Evolutionary conservation across 352 stramenopile genomes (phyloP), one percentile per base, ranked within the genome.

Genomic region (Phytophthora sp.): DNA sequence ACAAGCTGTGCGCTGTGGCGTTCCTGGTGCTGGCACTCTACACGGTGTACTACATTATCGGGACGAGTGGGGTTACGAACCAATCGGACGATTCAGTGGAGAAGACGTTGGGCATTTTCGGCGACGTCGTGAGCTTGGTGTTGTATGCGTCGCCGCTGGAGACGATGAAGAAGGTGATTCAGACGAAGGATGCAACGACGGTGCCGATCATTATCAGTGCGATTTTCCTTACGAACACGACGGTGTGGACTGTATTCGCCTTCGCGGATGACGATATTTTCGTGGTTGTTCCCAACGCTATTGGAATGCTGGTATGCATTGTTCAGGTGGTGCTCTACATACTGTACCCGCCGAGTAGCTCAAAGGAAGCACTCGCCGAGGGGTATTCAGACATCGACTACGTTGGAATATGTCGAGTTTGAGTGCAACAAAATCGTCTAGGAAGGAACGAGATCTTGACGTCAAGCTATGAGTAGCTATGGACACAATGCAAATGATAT

Each of bases 21-120:
- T 99, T 97, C 95, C 98, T 99, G 30, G 96, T 39, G 3, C 12
- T 72, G 4, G 54, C 28, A 2, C 4, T 60, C 6, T 48, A 59
- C 35, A 53, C 56, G 0, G 11, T 62, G 4, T 79, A 75, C 55
- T 48, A 60, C 21, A 58, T 54, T 9, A 31, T 78, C 8, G 66
- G 51, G 11, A 59, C 38, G n/a, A 67, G 17, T 17, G 61, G 51
- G 0, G 34, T 73, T 35, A 79, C 63, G n/a, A 48, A 67, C 26
- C 56, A 72, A 56, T 72, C 63, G 18, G 18, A 52, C 12, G 56
- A 67, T 18, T 20, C 45, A 4, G 57, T 65, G 8, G 56, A 59
- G 23, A 64, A 60, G 7, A 31, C 62, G n/a, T 21, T 69, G 3
- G 74, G 65, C 2, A 67, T 74, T 35, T 10, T 72, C 30, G 39